Evolutionary conservation across 2,329 filamentous ascomycete genomes (phyloP).

Genomic region (Escovopsis weberi): DNA sequence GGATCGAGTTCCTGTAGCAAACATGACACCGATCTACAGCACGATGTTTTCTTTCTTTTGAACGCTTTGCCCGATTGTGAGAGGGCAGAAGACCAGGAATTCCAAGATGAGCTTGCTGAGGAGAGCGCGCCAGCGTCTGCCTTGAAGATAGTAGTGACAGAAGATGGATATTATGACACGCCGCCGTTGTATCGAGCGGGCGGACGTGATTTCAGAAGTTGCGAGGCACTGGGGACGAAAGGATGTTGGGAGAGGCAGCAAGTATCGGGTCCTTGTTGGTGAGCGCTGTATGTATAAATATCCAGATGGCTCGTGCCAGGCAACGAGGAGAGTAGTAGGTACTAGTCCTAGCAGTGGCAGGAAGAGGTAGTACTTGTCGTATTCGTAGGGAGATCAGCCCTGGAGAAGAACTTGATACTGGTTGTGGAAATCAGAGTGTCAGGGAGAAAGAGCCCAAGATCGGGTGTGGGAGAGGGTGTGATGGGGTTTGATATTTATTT

Average conservation of each 20-base stretch:
- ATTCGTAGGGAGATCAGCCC: too few species aligned
- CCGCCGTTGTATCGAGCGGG: conserved; percentile 14
- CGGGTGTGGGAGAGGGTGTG: too few species aligned
- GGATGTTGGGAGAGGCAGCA: not conserved
- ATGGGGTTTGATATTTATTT: too few species aligned
- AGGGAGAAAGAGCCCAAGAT: conserved; percentile 2
- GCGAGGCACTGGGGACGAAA: not conserved
- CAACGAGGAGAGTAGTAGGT: too few species aligned
- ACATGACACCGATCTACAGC: conserved; percentile 30
- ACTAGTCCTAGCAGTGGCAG: too few species aligned
- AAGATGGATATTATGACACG: conserved; percentile 18
- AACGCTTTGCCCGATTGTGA: conserved; percentile 3
- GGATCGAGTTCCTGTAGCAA: conserved; percentile 38
- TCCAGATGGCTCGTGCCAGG: too few species aligned
- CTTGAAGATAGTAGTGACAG: not conserved
- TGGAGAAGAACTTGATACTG: too few species aligned
- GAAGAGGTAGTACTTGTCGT: too few species aligned
- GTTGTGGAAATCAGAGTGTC: too few species aligned
- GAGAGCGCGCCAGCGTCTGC: conserved; percentile 11
- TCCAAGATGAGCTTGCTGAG: conserved; percentile 15
- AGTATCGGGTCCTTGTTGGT: too few species aligned
- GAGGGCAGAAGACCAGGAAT: conserved; percentile 13
- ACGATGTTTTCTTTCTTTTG: conserved; percentile 3
- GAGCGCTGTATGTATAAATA: too few species aligned
- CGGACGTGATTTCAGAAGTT: not conserved